Evolutionary conservation across 2,329 filamentous ascomycete genomes (phyloP), one percentile per base, ranked within the genome.

Genomic region (Thielaviopsis populi): DNA sequence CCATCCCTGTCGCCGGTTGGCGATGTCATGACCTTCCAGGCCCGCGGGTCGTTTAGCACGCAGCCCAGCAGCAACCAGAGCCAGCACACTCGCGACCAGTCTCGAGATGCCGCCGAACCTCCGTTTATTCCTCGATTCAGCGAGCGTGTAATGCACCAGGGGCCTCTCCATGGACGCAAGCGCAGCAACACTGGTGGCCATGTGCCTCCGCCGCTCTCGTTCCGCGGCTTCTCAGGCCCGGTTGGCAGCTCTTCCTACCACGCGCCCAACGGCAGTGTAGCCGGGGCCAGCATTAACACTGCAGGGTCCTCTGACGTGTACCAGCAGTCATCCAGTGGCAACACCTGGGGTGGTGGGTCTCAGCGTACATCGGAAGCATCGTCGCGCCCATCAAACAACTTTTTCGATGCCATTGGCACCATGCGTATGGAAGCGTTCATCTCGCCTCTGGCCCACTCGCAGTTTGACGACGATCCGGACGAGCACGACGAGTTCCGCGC

Each of bases 361-460:
- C 75, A 78, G 66, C 76, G 79, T n/a, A 80, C 79, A 2, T 82
- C 80, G 0, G 81, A 83, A 66, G 78, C 79, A 2, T 83, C 80
- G 0, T 80, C 78, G 10, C 72, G 75, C 5, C 73, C 73, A 3
- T 74, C 76, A 0, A 76, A 75, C 65, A 84, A 84, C 72, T 91
- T 94, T 75, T 94, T 94, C 70, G 91, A 95, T 69, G 88, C 88
- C 1, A 86, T 95, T 65, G 91, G 91, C 1, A 97, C 91, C 1
- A 84, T 97, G 58, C 84, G 94, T 33, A 97, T 99, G 92, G 92
- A 97, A 73, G 94, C 94, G 0, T 99, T 97, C 73, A 95, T 99
- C 68, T 84, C 79, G 69, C 83, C 83, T 0, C 72, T 85, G 11
- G 76, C 80, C 1, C 76, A 78, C 66, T 75, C 75, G 1, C 75